A percentile compares a stretch with the other conserved stretches of the same genome.
These are phyloP conservation scores for Coffea humblotiana DNA, from an alignment of 305 asterid genomes.

Conservation along the genomic window DNA sequence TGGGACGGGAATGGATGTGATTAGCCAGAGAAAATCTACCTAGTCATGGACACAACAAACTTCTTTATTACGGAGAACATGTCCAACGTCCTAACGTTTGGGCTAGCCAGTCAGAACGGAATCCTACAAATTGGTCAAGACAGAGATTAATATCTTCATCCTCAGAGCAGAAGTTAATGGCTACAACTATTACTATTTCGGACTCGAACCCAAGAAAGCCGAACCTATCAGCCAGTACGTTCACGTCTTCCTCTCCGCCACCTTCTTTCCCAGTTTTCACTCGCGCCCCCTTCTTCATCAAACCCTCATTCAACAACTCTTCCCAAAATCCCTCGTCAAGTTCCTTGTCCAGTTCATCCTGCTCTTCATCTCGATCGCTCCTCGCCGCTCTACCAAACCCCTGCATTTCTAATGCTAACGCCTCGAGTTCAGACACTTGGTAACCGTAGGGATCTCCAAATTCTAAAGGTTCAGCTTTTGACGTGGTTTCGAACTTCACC, in stretches of 20 bases:
- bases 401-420: conserved; percentile 72
- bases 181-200: conserved; percentile 11
- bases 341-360: conserved; percentile 37
- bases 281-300: conserved; percentile 27
- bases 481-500: not conserved
- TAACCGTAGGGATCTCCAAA: conserved; percentile 16
- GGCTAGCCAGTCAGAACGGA: not conserved
- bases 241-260: conserved; percentile 47
- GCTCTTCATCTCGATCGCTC: conserved; percentile 24
- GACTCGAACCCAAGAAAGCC: conserved; percentile 55
- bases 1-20: not conserved
- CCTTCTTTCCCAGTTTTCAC: conserved; percentile 5
- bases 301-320: conserved; percentile 58
- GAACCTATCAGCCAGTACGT: conserved; percentile 54
- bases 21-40: conserved; percentile 18
- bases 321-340: conserved; percentile 85
- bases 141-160: not conserved
- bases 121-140: not conserved
- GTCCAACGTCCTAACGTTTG: not conserved
- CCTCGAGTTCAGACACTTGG: conserved; percentile 69
- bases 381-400: conserved; percentile 47
- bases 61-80: not conserved
- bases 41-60: not conserved
- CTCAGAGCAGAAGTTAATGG: too few relatives aligned
- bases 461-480: conserved; percentile 33